Percentiles rank a stretch among this genome's conserved stretches.
Evolutionary conservation across 257 asterid species (phyloP).

Genomic region (Perilla frutescens): DNA sequence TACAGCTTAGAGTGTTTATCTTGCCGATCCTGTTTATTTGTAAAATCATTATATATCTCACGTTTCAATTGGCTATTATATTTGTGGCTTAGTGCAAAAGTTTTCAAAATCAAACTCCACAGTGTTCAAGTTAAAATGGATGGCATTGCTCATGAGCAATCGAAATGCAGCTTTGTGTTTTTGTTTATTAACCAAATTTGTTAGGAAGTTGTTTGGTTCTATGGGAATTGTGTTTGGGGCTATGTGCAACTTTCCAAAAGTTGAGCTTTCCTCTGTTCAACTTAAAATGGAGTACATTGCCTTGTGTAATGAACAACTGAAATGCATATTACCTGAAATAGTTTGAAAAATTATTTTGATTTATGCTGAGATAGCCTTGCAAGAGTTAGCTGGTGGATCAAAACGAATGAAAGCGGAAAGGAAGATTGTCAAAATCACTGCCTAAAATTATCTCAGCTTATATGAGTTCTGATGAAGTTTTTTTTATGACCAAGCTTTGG

Average conservation of each 20-base stretch:
- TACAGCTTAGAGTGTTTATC: no score
- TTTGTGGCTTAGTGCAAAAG: neutral
- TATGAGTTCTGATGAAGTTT: neutral
- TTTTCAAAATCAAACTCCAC: neutral
- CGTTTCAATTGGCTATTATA: neutral
- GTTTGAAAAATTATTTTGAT: neutral
- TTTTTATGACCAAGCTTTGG: neutral
- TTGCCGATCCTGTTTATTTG: neutral
- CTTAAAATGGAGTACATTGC: neutral
- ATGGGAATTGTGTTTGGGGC: neutral
- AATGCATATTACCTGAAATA: neutral
- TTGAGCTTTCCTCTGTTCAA: neutral
- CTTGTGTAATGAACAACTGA: neutral
- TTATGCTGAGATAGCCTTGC: neutral
- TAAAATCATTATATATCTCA: neutral
- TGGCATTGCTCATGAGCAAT: neutral
- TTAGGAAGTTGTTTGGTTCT: neutral
- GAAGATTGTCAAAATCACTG: constrained; percentile 1
- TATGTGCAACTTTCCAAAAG: neutral
- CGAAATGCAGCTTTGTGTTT: neutral
- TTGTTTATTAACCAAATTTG: constrained; percentile 4
- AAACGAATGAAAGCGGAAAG: constrained; percentile 19
- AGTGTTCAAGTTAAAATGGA: neutral
- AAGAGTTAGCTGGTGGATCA: constrained; percentile 1
- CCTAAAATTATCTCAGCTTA: constrained; percentile 11